Percentiles rank a stretch among this genome's conserved stretches.
These are phyloP conservation scores for Sergeia podlipaevii DNA, from an alignment of 208 protist species.

Conservation along the genomic window DNA sequence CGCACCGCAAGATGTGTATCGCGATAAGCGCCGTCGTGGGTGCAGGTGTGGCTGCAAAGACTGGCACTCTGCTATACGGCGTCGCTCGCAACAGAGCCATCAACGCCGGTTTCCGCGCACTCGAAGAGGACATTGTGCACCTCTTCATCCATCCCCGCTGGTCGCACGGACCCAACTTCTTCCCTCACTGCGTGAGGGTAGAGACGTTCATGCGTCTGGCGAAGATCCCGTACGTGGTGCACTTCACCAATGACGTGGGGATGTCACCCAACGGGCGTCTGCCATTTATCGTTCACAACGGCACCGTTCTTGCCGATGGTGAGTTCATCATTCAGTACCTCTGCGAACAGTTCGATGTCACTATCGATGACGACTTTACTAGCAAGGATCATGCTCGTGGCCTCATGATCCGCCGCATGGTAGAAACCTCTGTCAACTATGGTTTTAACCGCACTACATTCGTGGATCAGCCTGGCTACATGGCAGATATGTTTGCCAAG, in stretches of 20 bases:
- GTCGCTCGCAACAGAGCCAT: slow-evolving; percentile 13
- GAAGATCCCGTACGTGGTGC: slow-evolving; percentile 61
- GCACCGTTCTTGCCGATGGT: slow-evolving; percentile 40
- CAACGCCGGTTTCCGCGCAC: slow-evolving; percentile 28
- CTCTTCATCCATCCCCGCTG: slow-evolving; percentile 66
- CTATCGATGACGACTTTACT: slow-evolving; percentile 46
- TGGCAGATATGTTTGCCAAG: slow-evolving; percentile 54
- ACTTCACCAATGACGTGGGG: slow-evolving; percentile 61
- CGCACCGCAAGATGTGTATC: slow-evolving; percentile 23
- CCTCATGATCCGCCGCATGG: slow-evolving; percentile 43
- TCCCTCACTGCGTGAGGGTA: slow-evolving; percentile 58
- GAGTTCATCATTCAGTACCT: slow-evolving; percentile 66
- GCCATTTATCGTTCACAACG: slow-evolving; percentile 64
- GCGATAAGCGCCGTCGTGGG: slow-evolving; percentile 21
- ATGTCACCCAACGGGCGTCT: slow-evolving; percentile 49
- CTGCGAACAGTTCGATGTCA: slow-evolving; percentile 33
- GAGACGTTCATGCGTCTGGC: slow-evolving; percentile 70
- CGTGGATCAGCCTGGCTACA: slow-evolving; percentile 45
- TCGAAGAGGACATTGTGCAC: slow-evolving; percentile 58
- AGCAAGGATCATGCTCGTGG: slow-evolving; percentile 45
- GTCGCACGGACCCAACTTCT: slow-evolving; percentile 69
- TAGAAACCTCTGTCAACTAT: slow-evolving; percentile 64
- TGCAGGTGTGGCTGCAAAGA: slow-evolving; percentile 26
- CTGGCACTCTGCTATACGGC: slow-evolving; percentile 13
- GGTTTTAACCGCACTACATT: slow-evolving; percentile 56